A percentile compares a stretch with the other conserved stretches of the same genome.
These are phyloP conservation scores for Mollisiaceae sp. DNA, from an alignment of 2,329 filamentous ascomycete genomes.

Conservation along the genomic window DNA sequence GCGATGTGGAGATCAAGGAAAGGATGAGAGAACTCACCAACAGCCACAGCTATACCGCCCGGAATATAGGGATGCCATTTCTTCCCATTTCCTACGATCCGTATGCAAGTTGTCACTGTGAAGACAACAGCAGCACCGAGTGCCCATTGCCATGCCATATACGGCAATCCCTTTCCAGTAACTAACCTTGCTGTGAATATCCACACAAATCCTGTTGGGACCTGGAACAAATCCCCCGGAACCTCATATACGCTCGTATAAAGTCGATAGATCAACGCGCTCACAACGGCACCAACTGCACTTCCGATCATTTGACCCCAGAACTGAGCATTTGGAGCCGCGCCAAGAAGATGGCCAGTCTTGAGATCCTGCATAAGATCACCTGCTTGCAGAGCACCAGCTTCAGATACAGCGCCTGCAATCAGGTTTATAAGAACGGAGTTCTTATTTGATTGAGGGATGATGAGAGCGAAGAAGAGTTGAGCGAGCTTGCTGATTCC, in stretches of 20 bases:
- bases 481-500: conserved; percentile 97
- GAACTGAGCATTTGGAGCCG: conserved; percentile 92
- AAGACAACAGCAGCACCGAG: conserved; percentile 77
- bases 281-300: conserved; percentile 82
- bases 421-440: conserved; percentile 95
- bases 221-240: conserved; percentile 87
- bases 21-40: conserved; percentile 61
- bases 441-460: conserved; percentile 78
- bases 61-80: conserved; percentile 80
- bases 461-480: conserved; percentile 89
- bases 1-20: conserved; percentile 8
- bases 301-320: conserved; percentile 95
- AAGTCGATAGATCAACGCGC: conserved; percentile 84
- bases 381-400: conserved; percentile 89
- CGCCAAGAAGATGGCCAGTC: conserved; percentile 90
- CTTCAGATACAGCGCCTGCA: conserved; percentile 85
- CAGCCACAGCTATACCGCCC: conserved; percentile 93
- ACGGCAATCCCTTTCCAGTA: conserved; percentile 85
- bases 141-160: conserved; percentile 83
- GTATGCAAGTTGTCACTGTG: conserved; percentile 69
- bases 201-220: conserved; percentile 96
- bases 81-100: conserved; percentile 60
- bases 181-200: conserved; percentile 94
- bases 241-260: conserved; percentile 91
- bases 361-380: conserved; percentile 98